Evolutionary conservation across 1,139 yeast genomes (phyloP).

Genomic region (Blastobotrys illinoisensis): DNA sequence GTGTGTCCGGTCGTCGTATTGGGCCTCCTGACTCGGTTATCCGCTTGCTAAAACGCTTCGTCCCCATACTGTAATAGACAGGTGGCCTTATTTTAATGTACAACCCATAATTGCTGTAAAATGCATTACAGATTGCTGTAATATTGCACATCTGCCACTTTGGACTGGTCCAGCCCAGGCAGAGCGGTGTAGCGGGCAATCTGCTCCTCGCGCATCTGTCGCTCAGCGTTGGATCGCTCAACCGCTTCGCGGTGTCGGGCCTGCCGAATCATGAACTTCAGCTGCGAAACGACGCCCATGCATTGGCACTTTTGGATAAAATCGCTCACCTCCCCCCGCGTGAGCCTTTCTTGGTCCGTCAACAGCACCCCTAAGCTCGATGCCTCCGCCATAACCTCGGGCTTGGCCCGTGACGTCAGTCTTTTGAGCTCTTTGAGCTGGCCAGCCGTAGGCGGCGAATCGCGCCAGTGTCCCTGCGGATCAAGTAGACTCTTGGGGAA

Average conservation of each 20-base stretch:
- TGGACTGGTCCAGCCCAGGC: background rate
- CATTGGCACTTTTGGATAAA: background rate
- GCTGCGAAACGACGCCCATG: background rate
- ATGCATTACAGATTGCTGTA: background rate
- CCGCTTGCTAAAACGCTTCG: background rate
- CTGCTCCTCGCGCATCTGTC: background rate
- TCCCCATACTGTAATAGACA: background rate
- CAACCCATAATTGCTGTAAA: too few relatives aligned
- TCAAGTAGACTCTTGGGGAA: background rate
- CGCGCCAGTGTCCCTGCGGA: background rate
- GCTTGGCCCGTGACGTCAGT: background rate
- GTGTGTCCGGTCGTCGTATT: background rate
- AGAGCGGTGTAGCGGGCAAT: background rate
- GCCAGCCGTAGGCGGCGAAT: background rate
- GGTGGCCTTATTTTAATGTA: background rate
- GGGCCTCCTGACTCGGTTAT: background rate
- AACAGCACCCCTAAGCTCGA: background rate
- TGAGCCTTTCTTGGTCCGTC: background rate
- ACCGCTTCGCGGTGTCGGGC: background rate
- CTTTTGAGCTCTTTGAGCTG: background rate
- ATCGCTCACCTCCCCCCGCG: background rate
- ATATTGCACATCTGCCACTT: background rate
- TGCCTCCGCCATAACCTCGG: background rate
- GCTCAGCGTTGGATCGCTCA: background rate
- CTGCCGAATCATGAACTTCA: background rate